Evolutionary conservation across 1,284 basidiomycete species (phyloP), one percentile per base, ranked within the genome.

Genomic region (Sporisorium exsertum): DNA sequence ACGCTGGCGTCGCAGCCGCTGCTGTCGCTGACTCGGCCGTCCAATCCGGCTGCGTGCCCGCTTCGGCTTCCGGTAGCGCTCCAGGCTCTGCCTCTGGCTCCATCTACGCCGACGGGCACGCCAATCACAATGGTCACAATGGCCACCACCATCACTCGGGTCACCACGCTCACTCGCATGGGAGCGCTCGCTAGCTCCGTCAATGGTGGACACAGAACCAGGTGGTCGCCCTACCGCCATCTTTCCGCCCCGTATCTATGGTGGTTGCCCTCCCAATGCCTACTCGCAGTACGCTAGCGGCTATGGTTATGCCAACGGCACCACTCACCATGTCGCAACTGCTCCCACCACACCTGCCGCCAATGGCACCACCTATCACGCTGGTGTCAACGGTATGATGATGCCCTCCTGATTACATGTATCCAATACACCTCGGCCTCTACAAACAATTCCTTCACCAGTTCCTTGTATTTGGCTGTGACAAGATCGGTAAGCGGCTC

Each of bases 281-380:
- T 77, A 77, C 54, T 77, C 74, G 42, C 74, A 77, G 62, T 77
- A 77, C 42, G 69, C 74, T 40, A 63, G 73, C 58, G 74, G 69
- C 40, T 77, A 77, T 52, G 74, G 74, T 50, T 77, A 77, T 42
- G 47, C 69, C 62, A 72, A 69, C 74, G 66, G 69, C 27, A 62
- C 68, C 12, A 32, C 58, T 9, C 68, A 70, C 51, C 73, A 76
- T 42, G 68, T 72, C 37, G 60, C 65, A 43, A 72, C 74, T 22
- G 74, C 74, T 16, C 69, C 74, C 16, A 72, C 74, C 40, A 77
- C 74, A 5, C 74, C 74, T 40, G 59, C 63, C 63, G 74, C 74
- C 56, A 66, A 55, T 26, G 63, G 65, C 40, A 55, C 69, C 29
- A 58, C 68, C 47, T 72, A 76, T 54, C 70, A 77, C 42, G 49